Evolutionary conservation across 805 yeast genomes (phyloP), one percentile per base, ranked within the genome.

Genomic region (Geotrichum ghanense): DNA sequence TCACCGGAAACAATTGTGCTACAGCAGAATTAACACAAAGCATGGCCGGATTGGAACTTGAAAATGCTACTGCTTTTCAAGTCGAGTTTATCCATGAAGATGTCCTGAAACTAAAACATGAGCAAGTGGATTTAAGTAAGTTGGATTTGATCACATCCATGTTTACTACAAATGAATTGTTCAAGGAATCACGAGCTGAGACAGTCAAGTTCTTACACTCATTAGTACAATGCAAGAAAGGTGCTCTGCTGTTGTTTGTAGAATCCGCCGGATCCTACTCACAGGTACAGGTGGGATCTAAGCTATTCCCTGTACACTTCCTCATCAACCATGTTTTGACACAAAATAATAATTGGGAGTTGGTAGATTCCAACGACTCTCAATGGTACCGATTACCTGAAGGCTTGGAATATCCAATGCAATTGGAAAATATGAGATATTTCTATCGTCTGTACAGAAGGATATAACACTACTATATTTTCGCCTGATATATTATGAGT

Each of bases 231-330:
- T 84, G 94, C 61, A 58, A 63, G 27, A 47, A 61, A 1, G 92
- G 89, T 0, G 64, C 85, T 14, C 61, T 74, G 23, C 62, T 87
- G 27, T 67, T 88, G 41, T 76, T 87, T 21, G 76, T 85, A 1
- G 96, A 87, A 57, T 81, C 92, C 64, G 96, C 96, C 0, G 95
- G 96, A 0, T 83, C 94, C 7, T 87, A 80, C 62, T 84, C 95
- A 1, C 81, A 85, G 55, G 83, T 87, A 34, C 72, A 77, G 2
- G 73, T 87, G 40, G 95, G 95, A 2, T 62, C 76, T 24, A 86
- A 82, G 60, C 74, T 69, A 53, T 87, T 87, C 66, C 95, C 95
- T 0, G 80, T 87, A 2, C 88, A 85, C 53, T 85, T 82, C 55
- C 68, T 87, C 35, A 69, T 88, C 9, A 95, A 87, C 57, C 83